Conservation (phyloP, 1,139 yeast species). For the Kazachstania sp. region DNA sequence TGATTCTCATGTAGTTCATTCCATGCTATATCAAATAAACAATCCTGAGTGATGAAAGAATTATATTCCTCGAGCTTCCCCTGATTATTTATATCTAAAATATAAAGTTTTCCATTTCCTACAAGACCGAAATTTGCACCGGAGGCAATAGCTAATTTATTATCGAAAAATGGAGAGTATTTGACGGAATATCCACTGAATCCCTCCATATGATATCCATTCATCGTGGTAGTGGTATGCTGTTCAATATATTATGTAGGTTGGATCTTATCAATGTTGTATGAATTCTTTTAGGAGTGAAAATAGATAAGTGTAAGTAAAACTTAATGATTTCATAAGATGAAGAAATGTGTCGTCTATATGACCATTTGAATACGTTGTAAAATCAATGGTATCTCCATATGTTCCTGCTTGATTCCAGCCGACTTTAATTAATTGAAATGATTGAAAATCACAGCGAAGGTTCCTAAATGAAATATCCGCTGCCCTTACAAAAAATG, state of each 20-base stretch:
- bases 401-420: no score
- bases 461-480: no score
- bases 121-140: conserved; percentile 91
- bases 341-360: no score
- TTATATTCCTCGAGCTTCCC: conserved; percentile 53
- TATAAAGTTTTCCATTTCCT: conserved; percentile 78
- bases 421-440: no score
- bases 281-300: no score
- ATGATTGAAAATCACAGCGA: no score
- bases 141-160: conserved; percentile 79
- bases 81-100: conserved; percentile 56
- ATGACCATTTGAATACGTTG: no score
- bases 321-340: no score
- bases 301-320: no score
- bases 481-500: no score
- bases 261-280: no score
- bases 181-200: conserved; percentile 82
- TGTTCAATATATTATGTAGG: neutral
- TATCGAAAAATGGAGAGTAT: conserved; percentile 88
- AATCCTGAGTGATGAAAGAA: conserved; percentile 86
- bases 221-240: conserved; percentile 40
- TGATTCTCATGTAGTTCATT: conserved; percentile 87
- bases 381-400: no score
- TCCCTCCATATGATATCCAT: conserved; percentile 66
- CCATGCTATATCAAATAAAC: conserved; percentile 84